Evolutionary conservation across 202 grass and related monocot genomes (phyloP), one percentile per base, ranked within the genome.

Genomic region (Panicum hallii): DNA sequence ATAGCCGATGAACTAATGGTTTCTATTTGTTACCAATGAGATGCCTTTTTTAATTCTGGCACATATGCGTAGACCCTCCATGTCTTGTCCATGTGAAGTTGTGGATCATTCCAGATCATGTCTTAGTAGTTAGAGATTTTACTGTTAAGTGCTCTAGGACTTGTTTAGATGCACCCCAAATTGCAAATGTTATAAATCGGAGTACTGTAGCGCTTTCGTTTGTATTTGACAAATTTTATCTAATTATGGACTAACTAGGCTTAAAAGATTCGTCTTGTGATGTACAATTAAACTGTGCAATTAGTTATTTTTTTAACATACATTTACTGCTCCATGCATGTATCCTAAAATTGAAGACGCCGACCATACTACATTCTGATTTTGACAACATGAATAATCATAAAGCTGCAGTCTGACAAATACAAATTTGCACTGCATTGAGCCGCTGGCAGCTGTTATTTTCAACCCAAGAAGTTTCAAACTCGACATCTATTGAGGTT

Each of bases 61-160:
- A 62, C n/a, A 40, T 20, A 14, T 48, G 3, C 36, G 17, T 83
- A 74, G 62, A 70, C 70, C 14, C 11, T 67, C 11, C 58, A 79
- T 73, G 38, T 28, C 48, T 88, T 73, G 81, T 83, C 70, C 46
- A 44, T 19, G 19, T 79, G 38, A 88, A 69, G 34, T 88, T 46
- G 16, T 67, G 42, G 23, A 74, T 26, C 14, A 63, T 82, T 63
- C 7, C 15, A 44, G 3, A 70, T 40, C 38, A 79, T 78, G 63
- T 64, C 28, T 56, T 45, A 73, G 56, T 15, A 84, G 47, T 32
- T 56, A 63, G 58, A 64, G 3, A 42, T 41, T 83, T 53, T 53
- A 9, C 26, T 17, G 20, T 63, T 53, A 63, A 54, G 6, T 84
- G 13, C 30, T 32, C 14, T 74, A n/a, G n/a, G n/a, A n/a, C n/a